phyloP scores from a whole-genome alignment of 441 rosid species.

The Arabidopsis hybrid region DNA sequence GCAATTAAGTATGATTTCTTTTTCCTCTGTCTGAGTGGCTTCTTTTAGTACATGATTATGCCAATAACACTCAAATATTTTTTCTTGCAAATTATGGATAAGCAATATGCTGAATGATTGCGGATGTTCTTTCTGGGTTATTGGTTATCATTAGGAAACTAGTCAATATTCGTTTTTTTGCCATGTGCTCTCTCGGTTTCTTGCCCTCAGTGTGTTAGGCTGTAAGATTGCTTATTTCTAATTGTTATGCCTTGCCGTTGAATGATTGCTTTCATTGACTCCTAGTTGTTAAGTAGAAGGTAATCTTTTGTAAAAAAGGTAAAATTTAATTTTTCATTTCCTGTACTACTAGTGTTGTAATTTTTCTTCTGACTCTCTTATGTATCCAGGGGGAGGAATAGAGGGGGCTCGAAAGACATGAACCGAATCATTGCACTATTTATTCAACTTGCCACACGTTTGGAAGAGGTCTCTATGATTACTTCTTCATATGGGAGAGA shows the following conservation, averaged over 20 bases:
- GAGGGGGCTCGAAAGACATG: slow-evolving; percentile 84
- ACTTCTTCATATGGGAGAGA: slow-evolving; percentile 80
- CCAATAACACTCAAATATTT: background rate
- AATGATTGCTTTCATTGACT: slow-evolving; percentile 28
- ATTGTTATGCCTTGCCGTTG: slow-evolving; percentile 6
- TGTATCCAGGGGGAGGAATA: slow-evolving; percentile 76
- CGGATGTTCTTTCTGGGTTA: slow-evolving; percentile 20
- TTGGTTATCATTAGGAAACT: slow-evolving; percentile 7
- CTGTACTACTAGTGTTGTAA: slow-evolving; percentile 28
- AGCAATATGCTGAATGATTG: slow-evolving; percentile 31
- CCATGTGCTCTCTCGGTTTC: slow-evolving; percentile 9
- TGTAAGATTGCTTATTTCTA: slow-evolving; percentile 26
- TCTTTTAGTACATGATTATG: background rate
- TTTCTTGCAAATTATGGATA: slow-evolving; percentile 25
- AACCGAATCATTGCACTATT: slow-evolving; percentile 74
- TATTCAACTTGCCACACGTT: slow-evolving; percentile 89
- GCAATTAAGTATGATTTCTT: slow-evolving; percentile 84
- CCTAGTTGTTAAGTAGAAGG: slow-evolving; percentile 33
- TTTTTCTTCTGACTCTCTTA: slow-evolving; percentile 33
- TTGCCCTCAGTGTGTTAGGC: slow-evolving; percentile 18
- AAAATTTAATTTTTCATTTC: slow-evolving; percentile 7
- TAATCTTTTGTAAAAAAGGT: slow-evolving; percentile 20
- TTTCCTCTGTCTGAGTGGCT: slow-evolving; percentile 24
- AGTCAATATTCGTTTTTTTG: slow-evolving; percentile 17
- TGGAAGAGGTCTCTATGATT: slow-evolving; percentile 84